A percentile compares a stretch with the other conserved stretches of the same genome.
Evolutionary conservation across 768 basidiomycete species (phyloP).

Genomic region (Suillus decipiens): DNA sequence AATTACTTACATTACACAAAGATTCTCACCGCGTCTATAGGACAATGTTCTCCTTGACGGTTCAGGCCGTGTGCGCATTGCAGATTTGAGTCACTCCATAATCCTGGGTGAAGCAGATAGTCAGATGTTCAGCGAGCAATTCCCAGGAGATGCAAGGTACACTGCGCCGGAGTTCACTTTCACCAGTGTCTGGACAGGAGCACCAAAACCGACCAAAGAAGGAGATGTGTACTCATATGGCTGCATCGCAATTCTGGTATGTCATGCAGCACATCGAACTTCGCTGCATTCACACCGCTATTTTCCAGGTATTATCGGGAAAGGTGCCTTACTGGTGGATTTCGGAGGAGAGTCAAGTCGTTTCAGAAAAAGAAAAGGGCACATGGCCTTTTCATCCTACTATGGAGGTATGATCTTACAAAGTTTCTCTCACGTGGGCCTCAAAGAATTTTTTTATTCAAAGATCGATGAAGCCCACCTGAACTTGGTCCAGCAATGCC

Average conservation of each 20-base stretch:
- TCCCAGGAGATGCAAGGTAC: constrained; percentile 1
- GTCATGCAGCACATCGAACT: background rate
- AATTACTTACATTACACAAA: background rate
- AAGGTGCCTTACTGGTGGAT: background rate
- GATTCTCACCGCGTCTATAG: background rate
- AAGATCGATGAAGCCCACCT: background rate
- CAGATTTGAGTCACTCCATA: background rate
- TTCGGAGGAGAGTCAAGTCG: background rate
- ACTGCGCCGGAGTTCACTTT: background rate
- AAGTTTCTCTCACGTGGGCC: background rate
- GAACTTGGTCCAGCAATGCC: background rate
- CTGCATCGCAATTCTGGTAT: background rate
- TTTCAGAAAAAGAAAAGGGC: background rate
- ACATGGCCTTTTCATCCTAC: background rate
- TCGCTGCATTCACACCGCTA: background rate
- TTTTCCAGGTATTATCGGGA: background rate
- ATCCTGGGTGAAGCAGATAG: background rate
- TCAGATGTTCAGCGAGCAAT: background rate
- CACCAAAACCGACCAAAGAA: background rate
- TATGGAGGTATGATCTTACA: background rate
- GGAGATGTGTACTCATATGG: constrained; percentile 5
- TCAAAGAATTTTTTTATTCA: background rate
- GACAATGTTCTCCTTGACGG: background rate
- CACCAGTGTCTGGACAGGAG: too few relatives aligned
- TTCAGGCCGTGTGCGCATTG: background rate